Evolutionary conservation across 73 alveolate genomes (phyloP).

Genomic region (Tetrahymena thermophila): DNA sequence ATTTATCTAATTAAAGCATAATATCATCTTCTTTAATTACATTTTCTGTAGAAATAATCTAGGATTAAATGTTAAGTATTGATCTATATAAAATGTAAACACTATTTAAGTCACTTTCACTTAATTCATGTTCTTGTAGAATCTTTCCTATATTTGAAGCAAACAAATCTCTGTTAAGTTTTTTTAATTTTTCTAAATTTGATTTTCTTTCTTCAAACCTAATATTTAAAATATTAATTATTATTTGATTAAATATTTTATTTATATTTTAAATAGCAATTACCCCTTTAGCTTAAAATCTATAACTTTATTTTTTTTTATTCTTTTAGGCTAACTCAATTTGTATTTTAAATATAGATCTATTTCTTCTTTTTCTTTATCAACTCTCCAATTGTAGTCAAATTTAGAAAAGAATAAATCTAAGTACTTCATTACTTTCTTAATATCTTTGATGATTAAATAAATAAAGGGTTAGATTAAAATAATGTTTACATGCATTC

Average conservation of each 20-base stretch:
- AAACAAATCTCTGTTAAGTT: neutral
- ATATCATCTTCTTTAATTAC: neutral
- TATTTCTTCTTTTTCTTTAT: neutral
- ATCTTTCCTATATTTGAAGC: neutral
- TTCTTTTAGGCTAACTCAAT: neutral
- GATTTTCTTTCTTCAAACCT: neutral
- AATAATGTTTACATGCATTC: neutral
- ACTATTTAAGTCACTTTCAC: neutral
- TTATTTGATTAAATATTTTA: too few relatives aligned
- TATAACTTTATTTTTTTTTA: neutral
- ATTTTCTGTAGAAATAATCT: neutral
- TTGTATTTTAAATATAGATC: neutral
- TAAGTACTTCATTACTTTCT: neutral
- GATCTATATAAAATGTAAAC: neutral
- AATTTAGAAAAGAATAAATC: neutral
- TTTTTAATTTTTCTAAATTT: neutral
- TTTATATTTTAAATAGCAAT: too few relatives aligned
- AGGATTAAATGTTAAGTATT: neutral
- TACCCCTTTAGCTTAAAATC: neutral
- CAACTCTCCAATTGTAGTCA: neutral
- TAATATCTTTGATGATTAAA: neutral
- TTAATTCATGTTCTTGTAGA: neutral
- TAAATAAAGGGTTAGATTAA: neutral
- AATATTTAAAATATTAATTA: too few relatives aligned
- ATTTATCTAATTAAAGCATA: neutral